Evolutionary conservation across 2,329 filamentous ascomycete genomes (phyloP), one percentile per base, ranked within the genome.

Genomic region (Tympanopsis confertula): DNA sequence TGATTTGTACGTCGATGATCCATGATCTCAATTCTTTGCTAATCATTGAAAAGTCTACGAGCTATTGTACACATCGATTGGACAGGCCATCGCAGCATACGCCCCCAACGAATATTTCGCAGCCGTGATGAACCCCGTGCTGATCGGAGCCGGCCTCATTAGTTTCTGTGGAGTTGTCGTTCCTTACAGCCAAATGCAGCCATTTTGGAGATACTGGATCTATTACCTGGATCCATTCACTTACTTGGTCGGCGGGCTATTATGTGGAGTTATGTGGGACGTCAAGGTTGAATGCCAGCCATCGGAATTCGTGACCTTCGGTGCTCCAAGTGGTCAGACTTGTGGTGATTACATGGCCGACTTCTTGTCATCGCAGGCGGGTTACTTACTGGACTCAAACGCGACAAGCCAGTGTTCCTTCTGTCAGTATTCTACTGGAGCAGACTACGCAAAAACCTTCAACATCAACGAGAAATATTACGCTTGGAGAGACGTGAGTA

Each of bases 31-130:
- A 19, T 7, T 35, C 7, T 10, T 19, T 35, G 36, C 35, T 43
- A 26, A 33, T n/a, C 19, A 33, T 5, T 5, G 29, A 33, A 2
- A 1, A 62, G 55, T 64, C 38, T 66, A 63, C 35, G 30, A 33
- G 30, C 17, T 62, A 15, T 39, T 65, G 0, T 65, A 64, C 38
- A 64, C 60, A 0, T 61, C 57, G 0, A 54, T 63, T 38, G 61
- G 62, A 1, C 61, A 64, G 41, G 54, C 52, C 2, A 60, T 69
- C 28, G 64, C 65, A 0, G 66, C 66, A 1, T 69, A 69, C 40
- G 61, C 65, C 0, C 66, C 66, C 0, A 69, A 68, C 33, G 65
- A 63, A 13, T 60, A 64, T 33, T 66, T 67, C n/a, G 66, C 66
- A 1, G 56, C 65, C 1, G 54, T 68, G 17, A 58, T 59, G 45